Percentiles rank a stretch among this genome's conserved stretches.
Conservation (phyloP, 306 rosid genomes). For the Hippophae tibetana region DNA sequence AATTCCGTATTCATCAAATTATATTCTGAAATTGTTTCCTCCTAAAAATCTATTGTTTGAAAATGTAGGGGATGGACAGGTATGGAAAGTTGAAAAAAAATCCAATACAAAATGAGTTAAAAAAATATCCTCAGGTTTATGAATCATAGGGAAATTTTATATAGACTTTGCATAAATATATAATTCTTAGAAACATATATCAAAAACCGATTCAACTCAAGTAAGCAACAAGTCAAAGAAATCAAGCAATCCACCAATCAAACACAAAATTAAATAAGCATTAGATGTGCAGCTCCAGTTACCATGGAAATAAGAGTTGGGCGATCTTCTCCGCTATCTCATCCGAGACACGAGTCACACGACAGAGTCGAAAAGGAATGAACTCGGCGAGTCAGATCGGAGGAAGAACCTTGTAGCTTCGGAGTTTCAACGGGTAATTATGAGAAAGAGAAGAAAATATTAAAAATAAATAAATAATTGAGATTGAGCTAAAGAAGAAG, state of each 20-base stretch:
- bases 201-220: constrained; percentile 38
- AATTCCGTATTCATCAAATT: no score
- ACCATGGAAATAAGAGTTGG: constrained; percentile 72
- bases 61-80: no score
- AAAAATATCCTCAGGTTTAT: background rate
- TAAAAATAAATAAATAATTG: constrained; percentile 4
- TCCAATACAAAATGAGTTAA: no score
- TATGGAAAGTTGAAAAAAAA: no score
- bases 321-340: constrained; percentile 66
- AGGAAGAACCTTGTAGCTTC: constrained; percentile 16
- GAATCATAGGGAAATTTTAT: background rate
- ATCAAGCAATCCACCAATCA: constrained; percentile 9
- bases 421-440: constrained; percentile 23
- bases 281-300: constrained; percentile 13
- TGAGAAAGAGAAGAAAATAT: no score
- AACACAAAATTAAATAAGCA: background rate
- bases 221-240: constrained; percentile 33
- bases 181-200: constrained; percentile 14
- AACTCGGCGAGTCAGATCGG: constrained; percentile 36
- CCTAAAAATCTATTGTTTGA: no score
- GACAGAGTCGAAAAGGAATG: constrained; percentile 20
- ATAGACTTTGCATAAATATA: background rate
- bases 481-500: constrained; percentile 38
- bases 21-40: no score
- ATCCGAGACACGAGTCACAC: constrained; percentile 78